Conservation (phyloP, 1,284 basidiomycete species). For the Leccinum griseonigrum region DNA sequence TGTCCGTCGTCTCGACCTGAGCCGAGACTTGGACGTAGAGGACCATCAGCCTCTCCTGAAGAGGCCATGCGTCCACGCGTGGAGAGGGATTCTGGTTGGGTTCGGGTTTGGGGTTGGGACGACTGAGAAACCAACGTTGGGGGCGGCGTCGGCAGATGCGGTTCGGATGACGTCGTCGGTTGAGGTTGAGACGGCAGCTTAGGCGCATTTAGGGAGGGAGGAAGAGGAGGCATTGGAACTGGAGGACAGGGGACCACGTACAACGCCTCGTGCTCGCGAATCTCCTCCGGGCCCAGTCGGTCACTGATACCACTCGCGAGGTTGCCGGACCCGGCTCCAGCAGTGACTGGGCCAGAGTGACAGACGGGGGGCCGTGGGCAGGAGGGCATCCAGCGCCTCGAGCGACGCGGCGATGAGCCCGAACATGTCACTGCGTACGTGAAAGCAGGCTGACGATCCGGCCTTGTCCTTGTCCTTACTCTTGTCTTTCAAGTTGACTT, state of each 20-base stretch:
- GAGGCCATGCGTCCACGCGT: conserved; percentile 1
- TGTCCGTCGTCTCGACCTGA: not conserved
- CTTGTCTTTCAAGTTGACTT: conserved; percentile 7
- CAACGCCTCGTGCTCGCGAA: conserved; percentile 25
- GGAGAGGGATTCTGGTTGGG: not conserved
- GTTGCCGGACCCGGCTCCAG: too few relatives aligned
- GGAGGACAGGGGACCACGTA: conserved; percentile 6
- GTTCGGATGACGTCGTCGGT: not conserved
- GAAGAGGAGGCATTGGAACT: not conserved
- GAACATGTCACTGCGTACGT: conserved; percentile 23
- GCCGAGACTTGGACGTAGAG: too few relatives aligned
- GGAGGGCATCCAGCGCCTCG: conserved; percentile 13
- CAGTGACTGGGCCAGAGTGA: too few relatives aligned
- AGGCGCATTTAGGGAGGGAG: not conserved
- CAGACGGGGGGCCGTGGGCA: too few relatives aligned
- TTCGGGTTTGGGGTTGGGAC: not conserved
- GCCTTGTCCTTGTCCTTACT: conserved; percentile 1
- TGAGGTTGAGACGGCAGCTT: conserved; percentile 1
- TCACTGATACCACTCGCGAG: too few relatives aligned
- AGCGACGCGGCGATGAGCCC: conserved; percentile 23
- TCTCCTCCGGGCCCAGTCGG: conserved; percentile 22
- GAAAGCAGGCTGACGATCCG: not conserved
- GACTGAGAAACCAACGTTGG: not conserved
- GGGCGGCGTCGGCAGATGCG: not conserved
- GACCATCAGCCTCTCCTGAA: not conserved